These are phyloP conservation scores for Cyberlindnera petersonii DNA, from an alignment of 805 yeast species.

Conservation along the genomic window DNA sequence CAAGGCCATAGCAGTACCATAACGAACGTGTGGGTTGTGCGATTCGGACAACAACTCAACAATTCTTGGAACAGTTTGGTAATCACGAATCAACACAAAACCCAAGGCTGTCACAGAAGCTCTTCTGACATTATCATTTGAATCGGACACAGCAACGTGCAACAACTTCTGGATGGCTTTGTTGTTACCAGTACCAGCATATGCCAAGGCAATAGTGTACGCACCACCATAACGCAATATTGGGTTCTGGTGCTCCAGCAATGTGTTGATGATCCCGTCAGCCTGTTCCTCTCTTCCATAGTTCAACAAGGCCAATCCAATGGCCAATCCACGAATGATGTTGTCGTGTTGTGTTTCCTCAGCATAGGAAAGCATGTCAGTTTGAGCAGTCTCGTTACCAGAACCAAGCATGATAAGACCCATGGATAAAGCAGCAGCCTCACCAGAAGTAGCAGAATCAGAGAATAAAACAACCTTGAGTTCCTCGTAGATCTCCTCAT, in stretches of 20 bases:
- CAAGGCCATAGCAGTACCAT: slow-evolving; percentile 95
- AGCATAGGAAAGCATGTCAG: slow-evolving; percentile 87
- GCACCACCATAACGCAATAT: slow-evolving; percentile 95
- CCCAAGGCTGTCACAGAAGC: slow-evolving; percentile 93
- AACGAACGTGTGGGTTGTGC: slow-evolving; percentile 96
- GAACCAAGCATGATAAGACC: slow-evolving; percentile 95
- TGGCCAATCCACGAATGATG: slow-evolving; percentile 87
- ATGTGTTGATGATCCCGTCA: slow-evolving; percentile 57
- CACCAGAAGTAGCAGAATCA: slow-evolving; percentile 92
- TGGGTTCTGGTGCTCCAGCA: slow-evolving; percentile 73
- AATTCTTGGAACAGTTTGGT: slow-evolving; percentile 90
- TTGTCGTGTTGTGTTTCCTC: slow-evolving; percentile 95
- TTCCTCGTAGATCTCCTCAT: slow-evolving; percentile 70
- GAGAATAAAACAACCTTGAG: slow-evolving; percentile 79
- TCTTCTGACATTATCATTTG: slow-evolving; percentile 93
- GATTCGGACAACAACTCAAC: slow-evolving; percentile 90
- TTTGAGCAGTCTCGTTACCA: slow-evolving; percentile 60
- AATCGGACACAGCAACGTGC: slow-evolving; percentile 94
- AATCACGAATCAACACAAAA: slow-evolving; percentile 84
- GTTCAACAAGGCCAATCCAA: slow-evolving; percentile 82
- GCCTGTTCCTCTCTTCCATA: slow-evolving; percentile 85
- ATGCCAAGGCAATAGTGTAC: slow-evolving; percentile 89
- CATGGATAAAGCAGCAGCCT: slow-evolving; percentile 94
- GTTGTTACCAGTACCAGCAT: slow-evolving; percentile 94
- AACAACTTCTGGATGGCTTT: slow-evolving; percentile 78